Percentiles rank a stretch among this genome's conserved stretches.
phyloP scores from a whole-genome alignment of 2,329 filamentous ascomycete genomes.

The Aurifilum marmelostoma region DNA sequence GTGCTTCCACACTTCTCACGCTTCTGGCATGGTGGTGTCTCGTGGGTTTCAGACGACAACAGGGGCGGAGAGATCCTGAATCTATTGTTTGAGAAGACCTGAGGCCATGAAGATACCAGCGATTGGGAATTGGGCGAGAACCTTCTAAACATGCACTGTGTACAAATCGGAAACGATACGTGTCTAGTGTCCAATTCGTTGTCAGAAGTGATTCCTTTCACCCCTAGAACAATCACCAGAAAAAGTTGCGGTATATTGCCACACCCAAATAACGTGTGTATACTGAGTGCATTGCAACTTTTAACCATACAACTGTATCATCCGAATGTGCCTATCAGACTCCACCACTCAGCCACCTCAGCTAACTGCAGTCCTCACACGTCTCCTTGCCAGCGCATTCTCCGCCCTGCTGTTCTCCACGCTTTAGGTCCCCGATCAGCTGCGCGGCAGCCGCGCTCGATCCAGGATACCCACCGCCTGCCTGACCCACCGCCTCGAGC shows the following conservation, averaged over 20 bases:
- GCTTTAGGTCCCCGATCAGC: slow-evolving; percentile 8
- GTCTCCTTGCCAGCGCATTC: slow-evolving; percentile 8
- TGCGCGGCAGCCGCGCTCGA: slow-evolving; percentile 20
- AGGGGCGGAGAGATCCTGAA: not conserved
- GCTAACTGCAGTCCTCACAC: slow-evolving; percentile 28
- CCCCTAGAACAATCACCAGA: too few species aligned
- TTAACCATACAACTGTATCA: too few species aligned
- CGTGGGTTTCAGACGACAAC: not conserved
- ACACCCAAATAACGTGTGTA: too few species aligned
- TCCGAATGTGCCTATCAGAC: not conserved
- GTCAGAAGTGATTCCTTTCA: not conserved
- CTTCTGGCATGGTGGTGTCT: not conserved
- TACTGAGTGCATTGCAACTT: too few species aligned
- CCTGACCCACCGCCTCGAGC: slow-evolving; percentile 21
- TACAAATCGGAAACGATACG: too few species aligned
- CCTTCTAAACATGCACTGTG: not conserved
- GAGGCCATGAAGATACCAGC: not conserved
- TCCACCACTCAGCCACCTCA: slow-evolving; percentile 7
- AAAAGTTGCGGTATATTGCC: too few species aligned
- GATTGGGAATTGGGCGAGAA: too few species aligned
- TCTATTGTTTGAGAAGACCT: not conserved
- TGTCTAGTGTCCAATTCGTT: too few species aligned
- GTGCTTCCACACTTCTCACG: not conserved
- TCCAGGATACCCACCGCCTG: slow-evolving; percentile 25
- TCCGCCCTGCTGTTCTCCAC: not conserved